Percentiles rank a stretch among this genome's conserved stretches.
phyloP scores from a whole-genome alignment of 2,329 filamentous ascomycete species.

The Xylariaceae sp. region DNA sequence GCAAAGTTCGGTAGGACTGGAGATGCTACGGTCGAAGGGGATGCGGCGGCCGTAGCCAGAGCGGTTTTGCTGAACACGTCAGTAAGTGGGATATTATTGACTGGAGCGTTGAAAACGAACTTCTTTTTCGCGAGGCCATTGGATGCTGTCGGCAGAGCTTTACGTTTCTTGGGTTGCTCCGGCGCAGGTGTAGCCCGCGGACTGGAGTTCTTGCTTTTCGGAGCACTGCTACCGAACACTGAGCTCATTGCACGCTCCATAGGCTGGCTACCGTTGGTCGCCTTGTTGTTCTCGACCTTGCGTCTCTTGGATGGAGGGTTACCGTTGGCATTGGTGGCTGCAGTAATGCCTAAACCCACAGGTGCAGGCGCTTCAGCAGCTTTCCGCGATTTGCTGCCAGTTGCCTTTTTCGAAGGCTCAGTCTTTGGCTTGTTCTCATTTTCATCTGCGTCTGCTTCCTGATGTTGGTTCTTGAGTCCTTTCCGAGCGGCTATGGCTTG shows the following conservation, averaged over 20 bases:
- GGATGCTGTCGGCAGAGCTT: slow-evolving; percentile 56
- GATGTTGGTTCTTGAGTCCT: slow-evolving; percentile 62
- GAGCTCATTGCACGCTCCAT: slow-evolving; percentile 68
- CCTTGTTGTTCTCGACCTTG: slow-evolving; percentile 76
- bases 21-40: slow-evolving; percentile 70
- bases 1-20: slow-evolving; percentile 67
- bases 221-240: slow-evolving; percentile 44
- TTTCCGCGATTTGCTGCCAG: slow-evolving; percentile 60
- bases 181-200: slow-evolving; percentile 64
- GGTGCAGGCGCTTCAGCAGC: slow-evolving; percentile 45
- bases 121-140: slow-evolving; percentile 77
- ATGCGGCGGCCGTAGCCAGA: slow-evolving; percentile 46
- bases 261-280: slow-evolving; percentile 41
- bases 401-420: slow-evolving; percentile 56
- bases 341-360: slow-evolving; percentile 63
- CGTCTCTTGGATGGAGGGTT: slow-evolving; percentile 66
- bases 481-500: slow-evolving; percentile 77
- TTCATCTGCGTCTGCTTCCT: slow-evolving; percentile 79
- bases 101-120: slow-evolving; percentile 39
- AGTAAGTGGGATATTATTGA: slow-evolving; percentile 4
- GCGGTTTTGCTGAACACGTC: slow-evolving; percentile 22
- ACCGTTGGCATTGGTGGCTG: slow-evolving; percentile 45
- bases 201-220: slow-evolving; percentile 59
- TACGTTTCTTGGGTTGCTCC: slow-evolving; percentile 69
- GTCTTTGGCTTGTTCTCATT: slow-evolving; percentile 44